A percentile compares a stretch with the other conserved stretches of the same genome.
phyloP scores from a whole-genome alignment of 2,329 filamentous ascomycete species.

The Nothophoma quercina region DNA sequence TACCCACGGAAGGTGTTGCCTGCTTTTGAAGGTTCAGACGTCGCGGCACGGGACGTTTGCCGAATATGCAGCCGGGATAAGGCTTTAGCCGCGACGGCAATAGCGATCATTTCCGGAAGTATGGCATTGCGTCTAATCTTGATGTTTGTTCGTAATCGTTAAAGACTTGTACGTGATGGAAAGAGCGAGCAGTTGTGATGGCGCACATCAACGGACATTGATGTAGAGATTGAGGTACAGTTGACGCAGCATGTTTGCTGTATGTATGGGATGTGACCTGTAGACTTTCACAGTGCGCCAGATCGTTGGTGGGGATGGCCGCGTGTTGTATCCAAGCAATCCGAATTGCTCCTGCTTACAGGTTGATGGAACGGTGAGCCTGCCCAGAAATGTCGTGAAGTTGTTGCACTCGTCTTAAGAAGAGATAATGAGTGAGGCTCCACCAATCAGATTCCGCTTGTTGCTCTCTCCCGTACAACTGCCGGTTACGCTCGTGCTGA shows the following conservation, averaged over 20 bases:
- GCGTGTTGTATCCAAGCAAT: neutral
- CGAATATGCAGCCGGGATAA: constrained; percentile 9
- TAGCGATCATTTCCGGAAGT: constrained; percentile 3
- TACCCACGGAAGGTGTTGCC: constrained; percentile 10
- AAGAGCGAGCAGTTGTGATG: neutral
- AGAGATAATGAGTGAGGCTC: neutral
- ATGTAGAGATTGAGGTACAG: no score
- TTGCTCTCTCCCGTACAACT: neutral
- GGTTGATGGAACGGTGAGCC: neutral
- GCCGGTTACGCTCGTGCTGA: neutral
- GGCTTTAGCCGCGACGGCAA: constrained; percentile 13
- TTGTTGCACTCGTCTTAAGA: neutral
- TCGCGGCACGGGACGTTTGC: constrained; percentile 12
- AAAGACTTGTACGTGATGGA: neutral
- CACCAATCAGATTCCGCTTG: constrained; percentile 1
- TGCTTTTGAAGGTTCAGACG: constrained; percentile 16
- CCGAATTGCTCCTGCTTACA: neutral
- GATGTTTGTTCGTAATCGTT: neutral
- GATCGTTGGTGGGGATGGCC: no score
- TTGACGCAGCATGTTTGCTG: no score
- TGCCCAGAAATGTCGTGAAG: neutral
- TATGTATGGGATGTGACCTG: no score
- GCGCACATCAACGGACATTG: neutral
- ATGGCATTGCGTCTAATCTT: neutral
- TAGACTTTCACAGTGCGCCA: neutral